Conservation (phyloP, 2,329 filamentous ascomycete genomes). For the Alternaria dauci region DNA sequence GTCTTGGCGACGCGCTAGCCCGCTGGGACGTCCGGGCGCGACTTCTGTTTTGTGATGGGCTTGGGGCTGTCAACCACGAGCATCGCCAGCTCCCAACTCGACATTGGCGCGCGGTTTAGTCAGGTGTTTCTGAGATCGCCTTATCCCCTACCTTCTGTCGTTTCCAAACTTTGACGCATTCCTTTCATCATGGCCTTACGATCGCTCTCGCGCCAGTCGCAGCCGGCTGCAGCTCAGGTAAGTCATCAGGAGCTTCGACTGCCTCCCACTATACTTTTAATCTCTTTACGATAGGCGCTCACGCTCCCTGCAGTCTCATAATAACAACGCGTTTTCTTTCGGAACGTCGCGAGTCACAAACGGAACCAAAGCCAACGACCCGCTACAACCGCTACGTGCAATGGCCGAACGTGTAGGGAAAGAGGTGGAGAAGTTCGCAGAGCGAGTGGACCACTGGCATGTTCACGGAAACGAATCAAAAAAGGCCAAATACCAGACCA, state of each 20-base stretch:
- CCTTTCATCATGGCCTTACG: constrained; percentile 34
- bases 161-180: not conserved
- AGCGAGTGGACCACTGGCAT: constrained; percentile 77
- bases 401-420: constrained; percentile 75
- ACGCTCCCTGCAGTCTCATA: constrained; percentile 18
- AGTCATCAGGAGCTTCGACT: constrained; percentile 14
- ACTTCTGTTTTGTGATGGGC: constrained; percentile 38
- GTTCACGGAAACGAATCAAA: constrained; percentile 38
- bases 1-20: constrained; percentile 26
- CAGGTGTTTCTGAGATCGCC: not conserved
- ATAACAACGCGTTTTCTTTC: constrained; percentile 21
- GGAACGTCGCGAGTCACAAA: constrained; percentile 26
- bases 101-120: constrained; percentile 5
- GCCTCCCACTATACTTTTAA: not conserved
- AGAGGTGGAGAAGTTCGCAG: constrained; percentile 88
- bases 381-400: constrained; percentile 67
- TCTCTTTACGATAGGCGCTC: constrained; percentile 1
- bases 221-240: constrained; percentile 37
- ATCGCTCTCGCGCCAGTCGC: constrained; percentile 39
- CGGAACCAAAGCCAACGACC: constrained; percentile 46
- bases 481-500: constrained; percentile 63
- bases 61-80: constrained; percentile 16
- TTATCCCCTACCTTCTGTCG: not conserved
- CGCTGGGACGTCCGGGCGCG: constrained; percentile 19
- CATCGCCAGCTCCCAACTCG: constrained; percentile 5